Conservation (phyloP, 1,284 basidiomycete species). For the Taiwanofungus camphoratus region DNA sequence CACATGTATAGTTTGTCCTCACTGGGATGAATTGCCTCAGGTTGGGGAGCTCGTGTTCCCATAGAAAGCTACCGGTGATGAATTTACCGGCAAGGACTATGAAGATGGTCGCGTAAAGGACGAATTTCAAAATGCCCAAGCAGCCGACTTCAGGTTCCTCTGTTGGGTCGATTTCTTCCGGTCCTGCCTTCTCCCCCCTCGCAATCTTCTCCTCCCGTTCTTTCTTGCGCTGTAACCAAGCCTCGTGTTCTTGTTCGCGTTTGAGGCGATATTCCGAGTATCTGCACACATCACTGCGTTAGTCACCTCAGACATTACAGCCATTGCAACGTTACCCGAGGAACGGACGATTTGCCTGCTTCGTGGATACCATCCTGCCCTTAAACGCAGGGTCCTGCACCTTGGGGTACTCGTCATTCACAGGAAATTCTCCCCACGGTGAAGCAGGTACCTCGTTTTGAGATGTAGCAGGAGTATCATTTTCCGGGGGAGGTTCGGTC, state of each 20-base stretch:
- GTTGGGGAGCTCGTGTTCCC: slow-evolving; percentile 55
- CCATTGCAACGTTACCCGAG: slow-evolving; percentile 41
- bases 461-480: slow-evolving; percentile 13
- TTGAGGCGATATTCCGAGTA: slow-evolving; percentile 64
- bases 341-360: slow-evolving; percentile 76
- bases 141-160: slow-evolving; percentile 60
- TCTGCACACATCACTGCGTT: slow-evolving; percentile 30
- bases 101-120: slow-evolving; percentile 51
- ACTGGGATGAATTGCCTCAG: slow-evolving; percentile 23
- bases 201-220: slow-evolving; percentile 69
- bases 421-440: slow-evolving; percentile 24
- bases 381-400: slow-evolving; percentile 52
- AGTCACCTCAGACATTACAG: slow-evolving; percentile 1
- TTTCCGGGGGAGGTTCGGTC: slow-evolving; percentile 15
- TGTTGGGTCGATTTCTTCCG: slow-evolving; percentile 67
- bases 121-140: slow-evolving; percentile 61
- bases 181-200: slow-evolving; percentile 65
- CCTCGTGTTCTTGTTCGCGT: slow-evolving; percentile 55
- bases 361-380: slow-evolving; percentile 64
- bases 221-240: slow-evolving; percentile 65
- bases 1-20: slow-evolving; percentile 11
- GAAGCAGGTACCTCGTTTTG: slow-evolving; percentile 21
- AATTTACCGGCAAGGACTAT: slow-evolving; percentile 67
- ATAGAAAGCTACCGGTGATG: slow-evolving; percentile 73
- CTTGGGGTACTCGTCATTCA: slow-evolving; percentile 35